Evolutionary conservation across 2,329 filamentous ascomycete genomes (phyloP).

Genomic region (Bertia moriformis): DNA sequence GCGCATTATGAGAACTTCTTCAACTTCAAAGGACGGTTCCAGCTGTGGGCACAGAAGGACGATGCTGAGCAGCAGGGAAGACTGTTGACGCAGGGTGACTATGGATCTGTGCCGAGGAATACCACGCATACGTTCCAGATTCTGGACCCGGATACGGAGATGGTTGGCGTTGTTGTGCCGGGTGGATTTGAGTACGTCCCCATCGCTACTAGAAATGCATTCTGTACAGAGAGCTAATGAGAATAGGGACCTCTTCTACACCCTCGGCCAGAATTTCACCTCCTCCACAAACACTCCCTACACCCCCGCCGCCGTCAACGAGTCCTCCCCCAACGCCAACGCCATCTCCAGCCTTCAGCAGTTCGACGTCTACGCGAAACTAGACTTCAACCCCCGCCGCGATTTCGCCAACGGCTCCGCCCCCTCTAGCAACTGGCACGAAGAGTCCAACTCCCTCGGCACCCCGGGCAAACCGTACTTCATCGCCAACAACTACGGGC

Average conservation of each 20-base stretch:
- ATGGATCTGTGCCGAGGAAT: slow-evolving; percentile 25
- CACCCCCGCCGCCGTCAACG: slow-evolving; percentile 8
- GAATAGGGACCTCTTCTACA: slow-evolving; percentile 24
- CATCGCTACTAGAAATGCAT: slow-evolving; percentile 7
- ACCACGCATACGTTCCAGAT: slow-evolving; percentile 32
- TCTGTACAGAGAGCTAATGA: not conserved
- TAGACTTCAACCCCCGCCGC: slow-evolving; percentile 20
- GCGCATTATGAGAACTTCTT: slow-evolving; percentile 30
- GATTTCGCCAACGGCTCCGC: slow-evolving; percentile 25
- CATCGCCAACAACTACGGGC: slow-evolving; percentile 27
- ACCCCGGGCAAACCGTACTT: slow-evolving; percentile 20
- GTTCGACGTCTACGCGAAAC: slow-evolving; percentile 14
- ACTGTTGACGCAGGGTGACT: slow-evolving; percentile 26
- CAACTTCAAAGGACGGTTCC: slow-evolving; percentile 24
- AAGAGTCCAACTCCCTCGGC: slow-evolving; percentile 17
- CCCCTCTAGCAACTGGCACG: slow-evolving; percentile 20
- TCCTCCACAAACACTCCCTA: slow-evolving; percentile 19
- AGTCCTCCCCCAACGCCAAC: slow-evolving; percentile 4
- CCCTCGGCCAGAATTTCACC: slow-evolving; percentile 18
- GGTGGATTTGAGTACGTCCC: slow-evolving; percentile 27
- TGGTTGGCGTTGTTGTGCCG: slow-evolving; percentile 27
- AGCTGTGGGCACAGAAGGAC: slow-evolving; percentile 24
- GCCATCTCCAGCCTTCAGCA: slow-evolving; percentile 11
- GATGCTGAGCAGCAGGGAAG: slow-evolving; percentile 15
- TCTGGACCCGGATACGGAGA: slow-evolving; percentile 28